phyloP scores from a whole-genome alignment of 352 stramenopile species.

The Globisporangium takayamanum region DNA sequence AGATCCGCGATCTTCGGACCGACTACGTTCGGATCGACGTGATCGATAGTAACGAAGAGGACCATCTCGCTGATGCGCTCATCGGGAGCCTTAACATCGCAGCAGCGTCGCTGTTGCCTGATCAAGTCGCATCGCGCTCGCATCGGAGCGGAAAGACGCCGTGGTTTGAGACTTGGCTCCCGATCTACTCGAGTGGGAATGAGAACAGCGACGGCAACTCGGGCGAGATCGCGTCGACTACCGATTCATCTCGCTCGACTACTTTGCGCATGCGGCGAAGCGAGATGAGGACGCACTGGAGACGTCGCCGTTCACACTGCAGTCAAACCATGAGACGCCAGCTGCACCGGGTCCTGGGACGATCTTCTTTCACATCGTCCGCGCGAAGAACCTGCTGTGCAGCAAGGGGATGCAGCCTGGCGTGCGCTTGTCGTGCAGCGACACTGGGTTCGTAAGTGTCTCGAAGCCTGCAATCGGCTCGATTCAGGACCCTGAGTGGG shows the following conservation, averaged over 20 bases:
- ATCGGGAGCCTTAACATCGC: conserved; percentile 32
- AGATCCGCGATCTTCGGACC: conserved; percentile 20
- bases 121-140: conserved; percentile 2
- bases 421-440: conserved; percentile 17
- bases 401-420: conserved; percentile 33
- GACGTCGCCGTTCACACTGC: conserved; percentile 6
- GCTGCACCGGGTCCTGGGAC: conserved; percentile 10
- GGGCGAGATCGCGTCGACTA: conserved; percentile 47
- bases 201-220: conserved; percentile 7
- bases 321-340: not conserved
- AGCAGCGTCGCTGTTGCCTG: conserved; percentile 22
- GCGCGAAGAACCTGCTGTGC: conserved; percentile 21
- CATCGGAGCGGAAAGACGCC: conserved; percentile 13
- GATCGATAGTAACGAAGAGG: conserved; percentile 50
- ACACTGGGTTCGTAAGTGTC: conserved; percentile 10
- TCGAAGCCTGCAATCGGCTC: conserved; percentile 27
- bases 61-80: conserved; percentile 35
- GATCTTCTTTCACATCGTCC: conserved; percentile 28
- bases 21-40: conserved; percentile 39
- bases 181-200: conserved; percentile 20
- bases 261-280: conserved; percentile 14
- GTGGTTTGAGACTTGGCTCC: conserved; percentile 44
- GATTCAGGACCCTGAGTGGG: conserved; percentile 27
- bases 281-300: not conserved
- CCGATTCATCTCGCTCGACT: conserved; percentile 32